phyloP scores from a whole-genome alignment of 169 alveolate species.

The Cryptosporidium canis region DNA sequence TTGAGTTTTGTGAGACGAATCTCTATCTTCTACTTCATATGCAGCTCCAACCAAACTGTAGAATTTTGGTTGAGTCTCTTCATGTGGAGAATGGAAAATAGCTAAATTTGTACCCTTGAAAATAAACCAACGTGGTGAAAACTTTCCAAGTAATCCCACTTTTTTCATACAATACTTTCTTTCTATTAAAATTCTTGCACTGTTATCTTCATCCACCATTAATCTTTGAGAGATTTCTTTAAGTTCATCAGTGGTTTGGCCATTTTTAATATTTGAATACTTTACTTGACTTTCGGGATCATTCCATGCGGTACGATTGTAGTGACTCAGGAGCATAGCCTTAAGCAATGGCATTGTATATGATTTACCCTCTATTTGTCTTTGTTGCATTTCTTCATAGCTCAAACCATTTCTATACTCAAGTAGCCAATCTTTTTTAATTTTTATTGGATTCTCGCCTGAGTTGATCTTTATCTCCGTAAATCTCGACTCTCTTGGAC shows the following conservation, averaged over 20 bases:
- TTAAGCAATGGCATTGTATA: conserved; percentile 63
- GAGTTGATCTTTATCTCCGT: conserved; percentile 48
- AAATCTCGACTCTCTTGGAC: conserved; percentile 23
- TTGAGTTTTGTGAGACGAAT: conserved; percentile 48
- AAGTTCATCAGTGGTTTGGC: conserved; percentile 57
- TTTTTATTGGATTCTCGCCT: conserved; percentile 33
- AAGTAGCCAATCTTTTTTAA: conserved; percentile 64
- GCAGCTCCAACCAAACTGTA: conserved; percentile 70
- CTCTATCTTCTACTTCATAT: conserved; percentile 70
- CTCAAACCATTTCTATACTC: conserved; percentile 46
- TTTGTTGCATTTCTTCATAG: conserved; percentile 59
- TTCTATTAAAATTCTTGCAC: conserved; percentile 40
- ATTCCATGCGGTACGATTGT: conserved; percentile 70
- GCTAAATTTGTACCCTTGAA: conserved; percentile 70
- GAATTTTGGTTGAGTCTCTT: conserved; percentile 65
- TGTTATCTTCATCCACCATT: conserved; percentile 66
- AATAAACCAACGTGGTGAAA: conserved; percentile 67
- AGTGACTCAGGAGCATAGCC: conserved; percentile 66
- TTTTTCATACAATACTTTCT: conserved; percentile 65
- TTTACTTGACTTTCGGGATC: conserved; percentile 64
- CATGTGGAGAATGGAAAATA: conserved; percentile 45
- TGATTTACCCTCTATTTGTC: conserved; percentile 59
- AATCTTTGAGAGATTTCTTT: conserved; percentile 61
- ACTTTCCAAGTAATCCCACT: conserved; percentile 46
- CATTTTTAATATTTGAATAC: conserved; percentile 52